Percentiles rank a stretch among this genome's conserved stretches.
phyloP scores from a whole-genome alignment of 495 filamentous ascomycete genomes.

The Physcia stellaris region DNA sequence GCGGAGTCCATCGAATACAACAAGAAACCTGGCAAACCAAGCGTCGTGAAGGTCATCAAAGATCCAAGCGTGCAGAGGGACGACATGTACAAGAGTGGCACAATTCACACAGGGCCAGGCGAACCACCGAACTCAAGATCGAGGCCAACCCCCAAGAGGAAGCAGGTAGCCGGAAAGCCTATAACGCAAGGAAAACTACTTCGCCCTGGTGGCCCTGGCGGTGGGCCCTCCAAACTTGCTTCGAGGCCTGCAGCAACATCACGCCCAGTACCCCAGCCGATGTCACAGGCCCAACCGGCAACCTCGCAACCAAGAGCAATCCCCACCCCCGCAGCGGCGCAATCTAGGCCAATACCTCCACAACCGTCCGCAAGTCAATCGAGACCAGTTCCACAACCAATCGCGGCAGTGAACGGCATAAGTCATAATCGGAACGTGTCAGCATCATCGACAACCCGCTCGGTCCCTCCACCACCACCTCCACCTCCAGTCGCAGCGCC shows the following conservation, averaged over 20 bases:
- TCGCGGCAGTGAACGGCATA: conserved; percentile 30
- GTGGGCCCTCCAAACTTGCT: conserved; percentile 58
- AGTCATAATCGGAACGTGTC: conserved; percentile 40
- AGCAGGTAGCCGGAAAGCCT: conserved; percentile 70
- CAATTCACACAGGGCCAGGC: conserved; percentile 73
- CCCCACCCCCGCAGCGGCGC: conserved; percentile 14
- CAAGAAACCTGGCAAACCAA: conserved; percentile 93
- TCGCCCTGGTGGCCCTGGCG: conserved; percentile 74
- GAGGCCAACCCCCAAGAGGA: conserved; percentile 70
- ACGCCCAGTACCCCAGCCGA: conserved; percentile 27
- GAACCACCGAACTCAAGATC: conserved; percentile 76
- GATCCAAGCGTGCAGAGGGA: conserved; percentile 56
- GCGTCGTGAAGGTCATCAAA: conserved; percentile 75
- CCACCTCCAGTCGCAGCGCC: conserved; percentile 48
- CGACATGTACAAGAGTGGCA: conserved; percentile 87
- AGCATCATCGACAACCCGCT: conserved; percentile 36
- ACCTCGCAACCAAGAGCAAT: conserved; percentile 7
- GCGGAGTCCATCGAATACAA: conserved; percentile 81
- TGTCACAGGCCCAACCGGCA: conserved; percentile 13
- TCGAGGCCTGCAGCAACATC: conserved; percentile 37
- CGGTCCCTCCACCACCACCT: conserved; percentile 55
- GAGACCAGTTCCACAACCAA: conserved; percentile 29
- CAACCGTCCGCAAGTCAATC: conserved; percentile 27
- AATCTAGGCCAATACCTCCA: conserved; percentile 25
- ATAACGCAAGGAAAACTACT: conserved; percentile 86